These are phyloP conservation scores for Cordia subcordata DNA, from an alignment of 257 asterid genomes.

Conservation along the genomic window DNA sequence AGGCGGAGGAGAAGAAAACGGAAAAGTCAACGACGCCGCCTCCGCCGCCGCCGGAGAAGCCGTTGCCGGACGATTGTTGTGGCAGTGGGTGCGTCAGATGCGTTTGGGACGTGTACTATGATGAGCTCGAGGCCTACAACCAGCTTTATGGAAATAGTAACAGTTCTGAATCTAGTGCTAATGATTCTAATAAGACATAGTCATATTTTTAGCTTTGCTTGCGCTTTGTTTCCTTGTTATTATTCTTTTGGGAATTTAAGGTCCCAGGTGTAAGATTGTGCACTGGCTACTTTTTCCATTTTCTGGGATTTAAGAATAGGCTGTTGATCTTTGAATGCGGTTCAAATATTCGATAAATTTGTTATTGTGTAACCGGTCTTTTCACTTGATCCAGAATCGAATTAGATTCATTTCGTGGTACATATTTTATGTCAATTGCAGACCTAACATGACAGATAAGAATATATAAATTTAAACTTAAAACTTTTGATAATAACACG, in stretches of 20 bases:
- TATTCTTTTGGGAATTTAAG: not conserved
- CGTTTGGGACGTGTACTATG: constrained; percentile 65
- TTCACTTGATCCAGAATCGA: too few species aligned
- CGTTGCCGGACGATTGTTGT: constrained; percentile 72
- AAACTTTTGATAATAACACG: too few species aligned
- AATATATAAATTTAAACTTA: too few species aligned
- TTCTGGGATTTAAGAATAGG: not conserved
- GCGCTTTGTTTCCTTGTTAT: not conserved
- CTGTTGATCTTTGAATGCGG: not conserved
- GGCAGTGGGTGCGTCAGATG: constrained; percentile 75
- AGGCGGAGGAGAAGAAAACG: constrained; percentile 8
- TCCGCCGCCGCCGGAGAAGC: constrained; percentile 76
- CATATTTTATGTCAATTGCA: too few species aligned
- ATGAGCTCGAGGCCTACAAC: constrained; percentile 63
- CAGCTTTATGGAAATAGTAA: constrained; percentile 24
- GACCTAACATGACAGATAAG: too few species aligned
- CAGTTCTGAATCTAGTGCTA: constrained; percentile 6
- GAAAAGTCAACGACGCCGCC: constrained; percentile 27
- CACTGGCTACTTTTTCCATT: not conserved
- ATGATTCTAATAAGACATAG: not conserved
- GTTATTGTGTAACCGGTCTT: too few species aligned
- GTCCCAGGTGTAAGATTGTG: not conserved
- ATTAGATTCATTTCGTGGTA: too few species aligned
- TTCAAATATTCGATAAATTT: not conserved
- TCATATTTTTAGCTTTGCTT: too few species aligned